phyloP scores from a whole-genome alignment of 1,284 basidiomycete species.

The Papiliotrema terrestris region DNA sequence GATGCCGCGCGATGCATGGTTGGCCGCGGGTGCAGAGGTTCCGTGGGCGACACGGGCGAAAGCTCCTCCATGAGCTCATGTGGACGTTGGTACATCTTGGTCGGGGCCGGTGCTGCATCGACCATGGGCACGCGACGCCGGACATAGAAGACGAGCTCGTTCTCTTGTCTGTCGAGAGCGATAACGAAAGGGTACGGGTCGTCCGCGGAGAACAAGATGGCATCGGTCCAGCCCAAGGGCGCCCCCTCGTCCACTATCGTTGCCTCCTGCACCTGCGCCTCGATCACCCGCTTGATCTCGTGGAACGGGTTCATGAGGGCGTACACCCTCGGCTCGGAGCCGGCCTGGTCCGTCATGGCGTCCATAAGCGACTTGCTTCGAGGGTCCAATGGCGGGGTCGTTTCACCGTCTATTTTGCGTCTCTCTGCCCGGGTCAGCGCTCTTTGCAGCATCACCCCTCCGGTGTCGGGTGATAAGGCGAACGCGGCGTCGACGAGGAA shows the following conservation, averaged over 20 bases:
- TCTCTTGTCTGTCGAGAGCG: slow-evolving; percentile 20
- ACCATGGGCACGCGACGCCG: slow-evolving; percentile 6
- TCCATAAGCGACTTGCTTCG: slow-evolving; percentile 31
- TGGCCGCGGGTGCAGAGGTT: slow-evolving; percentile 12
- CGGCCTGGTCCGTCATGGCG: slow-evolving; percentile 62
- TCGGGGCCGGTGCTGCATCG: neutral
- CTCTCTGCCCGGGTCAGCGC: slow-evolving; percentile 38
- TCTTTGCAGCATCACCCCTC: slow-evolving; percentile 59
- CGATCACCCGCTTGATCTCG: slow-evolving; percentile 62
- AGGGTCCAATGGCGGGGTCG: slow-evolving; percentile 12
- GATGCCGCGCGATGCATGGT: slow-evolving; percentile 27
- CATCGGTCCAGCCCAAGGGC: slow-evolving; percentile 1
- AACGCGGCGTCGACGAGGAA: slow-evolving; percentile 74
- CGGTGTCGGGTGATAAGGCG: slow-evolving; percentile 63
- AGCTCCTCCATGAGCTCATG: slow-evolving; percentile 4
- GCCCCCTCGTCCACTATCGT: slow-evolving; percentile 13
- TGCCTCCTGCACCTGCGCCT: slow-evolving; percentile 21
- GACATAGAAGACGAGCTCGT: slow-evolving; percentile 38
- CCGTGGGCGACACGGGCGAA: slow-evolving; percentile 13
- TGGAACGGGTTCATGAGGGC: slow-evolving; percentile 70
- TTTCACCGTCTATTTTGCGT: neutral
- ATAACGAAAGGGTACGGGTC: slow-evolving; percentile 36
- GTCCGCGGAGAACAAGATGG: slow-evolving; percentile 14
- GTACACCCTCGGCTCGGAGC: slow-evolving; percentile 67
- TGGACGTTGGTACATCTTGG: neutral